Evolutionary conservation across 2,329 filamentous ascomycete species (phyloP).

Genomic region (Colletotrichum neosansevieriae): DNA sequence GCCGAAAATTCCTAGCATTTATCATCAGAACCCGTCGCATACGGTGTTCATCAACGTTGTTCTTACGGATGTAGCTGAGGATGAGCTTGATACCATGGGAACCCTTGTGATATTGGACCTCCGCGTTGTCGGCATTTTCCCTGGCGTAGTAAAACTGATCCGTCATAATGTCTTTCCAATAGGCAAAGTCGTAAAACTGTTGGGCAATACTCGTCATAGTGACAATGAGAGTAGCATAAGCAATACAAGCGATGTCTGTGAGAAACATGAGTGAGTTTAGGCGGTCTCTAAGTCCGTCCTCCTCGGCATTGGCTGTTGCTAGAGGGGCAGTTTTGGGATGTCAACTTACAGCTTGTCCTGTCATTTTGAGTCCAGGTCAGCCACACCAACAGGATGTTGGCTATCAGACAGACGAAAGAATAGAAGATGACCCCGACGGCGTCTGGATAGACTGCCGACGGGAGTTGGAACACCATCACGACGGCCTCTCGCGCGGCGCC

Average conservation of each 20-base stretch:
- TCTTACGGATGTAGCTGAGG: slow-evolving; percentile 32
- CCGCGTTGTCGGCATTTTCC: slow-evolving; percentile 26
- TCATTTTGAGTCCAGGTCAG: slow-evolving; percentile 37
- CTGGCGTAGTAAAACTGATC: slow-evolving; percentile 36
- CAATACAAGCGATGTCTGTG: slow-evolving; percentile 35
- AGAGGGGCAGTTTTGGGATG: not conserved
- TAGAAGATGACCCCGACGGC: slow-evolving; percentile 30
- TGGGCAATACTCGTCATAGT: slow-evolving; percentile 29
- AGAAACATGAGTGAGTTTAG: not conserved
- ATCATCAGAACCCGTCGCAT: not conserved
- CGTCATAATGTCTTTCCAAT: slow-evolving; percentile 32
- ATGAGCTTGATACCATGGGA: slow-evolving; percentile 34
- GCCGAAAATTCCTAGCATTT: slow-evolving; percentile 15
- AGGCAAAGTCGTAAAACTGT: slow-evolving; percentile 34
- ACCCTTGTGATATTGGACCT: slow-evolving; percentile 33
- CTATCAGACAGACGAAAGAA: slow-evolving; percentile 32
- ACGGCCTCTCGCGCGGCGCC: slow-evolving; percentile 19
- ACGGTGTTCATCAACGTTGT: not conserved
- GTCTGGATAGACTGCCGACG: slow-evolving; percentile 31
- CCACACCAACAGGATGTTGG: slow-evolving; percentile 32
- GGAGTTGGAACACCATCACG: slow-evolving; percentile 38
- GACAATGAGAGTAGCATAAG: slow-evolving; percentile 28
- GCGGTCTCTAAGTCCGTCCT: not conserved
- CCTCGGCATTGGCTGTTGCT: not conserved
- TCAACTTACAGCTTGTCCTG: slow-evolving; percentile 32